Conservation (phyloP, 371 early-diverging fungal genomes). For the Basidiobolus meristosporus region DNA sequence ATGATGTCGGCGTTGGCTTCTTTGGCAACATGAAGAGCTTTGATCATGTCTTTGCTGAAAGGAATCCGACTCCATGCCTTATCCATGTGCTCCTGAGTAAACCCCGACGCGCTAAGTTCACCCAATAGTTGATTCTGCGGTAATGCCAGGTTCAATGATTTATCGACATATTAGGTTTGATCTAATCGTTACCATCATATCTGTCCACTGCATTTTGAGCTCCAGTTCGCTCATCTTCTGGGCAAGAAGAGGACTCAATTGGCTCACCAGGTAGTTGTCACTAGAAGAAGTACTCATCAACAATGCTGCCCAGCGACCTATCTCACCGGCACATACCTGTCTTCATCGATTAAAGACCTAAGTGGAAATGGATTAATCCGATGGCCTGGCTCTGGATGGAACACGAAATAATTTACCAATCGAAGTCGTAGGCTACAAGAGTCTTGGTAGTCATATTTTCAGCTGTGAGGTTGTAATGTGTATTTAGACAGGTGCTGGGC, state of each 20-base stretch:
- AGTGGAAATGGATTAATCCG: neutral
- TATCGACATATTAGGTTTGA: neutral
- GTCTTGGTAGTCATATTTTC: too few relatives aligned
- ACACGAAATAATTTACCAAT: neutral
- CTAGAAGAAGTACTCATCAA: neutral
- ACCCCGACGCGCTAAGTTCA: neutral
- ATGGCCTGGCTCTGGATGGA: neutral
- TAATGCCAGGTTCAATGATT: neutral
- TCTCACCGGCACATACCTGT: neutral
- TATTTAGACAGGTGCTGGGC: too few relatives aligned
- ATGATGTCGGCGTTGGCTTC: neutral
- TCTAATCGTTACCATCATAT: neutral
- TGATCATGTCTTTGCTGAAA: neutral
- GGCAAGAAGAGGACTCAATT: neutral
- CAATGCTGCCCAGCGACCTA: neutral
- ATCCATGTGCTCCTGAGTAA: neutral
- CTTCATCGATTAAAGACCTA: neutral
- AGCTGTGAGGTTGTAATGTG: too few relatives aligned
- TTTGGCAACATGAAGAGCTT: neutral
- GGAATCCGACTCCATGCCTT: neutral
- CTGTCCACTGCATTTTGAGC: neutral
- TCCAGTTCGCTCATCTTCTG: neutral
- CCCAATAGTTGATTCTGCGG: neutral
- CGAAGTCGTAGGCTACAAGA: neutral
- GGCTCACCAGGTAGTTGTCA: neutral